Evolutionary conservation across 805 yeast genomes (phyloP), one percentile per base, ranked within the genome.

Genomic region (Nakazawaea wyomingensis): DNA sequence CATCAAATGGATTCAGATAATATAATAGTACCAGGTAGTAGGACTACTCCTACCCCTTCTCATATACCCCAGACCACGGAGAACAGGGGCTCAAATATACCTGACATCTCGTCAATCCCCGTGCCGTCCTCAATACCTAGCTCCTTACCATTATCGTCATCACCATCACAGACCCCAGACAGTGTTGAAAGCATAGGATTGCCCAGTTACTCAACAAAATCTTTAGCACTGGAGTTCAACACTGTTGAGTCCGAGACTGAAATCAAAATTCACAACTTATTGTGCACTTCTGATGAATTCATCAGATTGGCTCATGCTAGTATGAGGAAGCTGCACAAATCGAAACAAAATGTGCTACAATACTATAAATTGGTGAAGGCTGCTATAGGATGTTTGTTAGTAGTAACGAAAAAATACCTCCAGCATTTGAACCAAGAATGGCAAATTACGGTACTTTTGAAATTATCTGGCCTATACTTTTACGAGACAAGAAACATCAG

Each of bases 401-500:
- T 65, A 14, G 46, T 70, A 0, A 20, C 63, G 3, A 53, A 53
- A 16, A 54, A 59, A 33, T 71, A 68, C 48, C 44, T 51, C 10
- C 43, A 46, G 1, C 16, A 37, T 2, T 44, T 76, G 13, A 52
- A 60, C 30, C 62, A 71, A 0, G 50, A 48, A 13, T 39, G 57
- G 16, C 68, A 66, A 41, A 63, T 65, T 44, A 39, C 50, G 2
- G 49, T 70, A 0, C 60, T 61, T 33, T 65, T 62, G 41, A 60
- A 59, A 32, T 48, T 74, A 8, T 67, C 76, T 0, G 52, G 52
- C 10, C 37, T 72, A 3, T 61, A 67, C 40, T 61, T 64, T 37
- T 47, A 47, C 20, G 80, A 76, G 43, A 74, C 79, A 0, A 56
- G 55, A 3, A 65, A 66, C 47, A 48, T 57, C 14, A 64, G 64